Evolutionary conservation across 176 grass and related monocot genomes (phyloP), one percentile per base, ranked within the genome.

Genomic region (Cenchrus fungigraminus): DNA sequence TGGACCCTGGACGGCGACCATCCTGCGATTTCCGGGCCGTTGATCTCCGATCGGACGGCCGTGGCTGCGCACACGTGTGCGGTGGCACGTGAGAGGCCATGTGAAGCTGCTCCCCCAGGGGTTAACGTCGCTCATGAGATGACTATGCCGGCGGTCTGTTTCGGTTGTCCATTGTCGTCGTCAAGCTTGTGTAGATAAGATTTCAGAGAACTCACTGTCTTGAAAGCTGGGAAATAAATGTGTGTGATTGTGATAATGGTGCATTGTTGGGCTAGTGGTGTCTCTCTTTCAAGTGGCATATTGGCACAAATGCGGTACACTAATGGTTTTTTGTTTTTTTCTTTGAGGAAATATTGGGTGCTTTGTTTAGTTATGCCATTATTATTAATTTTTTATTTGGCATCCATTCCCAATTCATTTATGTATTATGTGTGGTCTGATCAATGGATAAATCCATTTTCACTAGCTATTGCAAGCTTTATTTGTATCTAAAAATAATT

Each of bases 1-100:
- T 59, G 68, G 58, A 58, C 82, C 76, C 63, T 8, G 6, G 55
- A 81, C 37, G 46, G 47, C 5, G 78, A 72, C 65, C 14, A 1
- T 46, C 55, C 2, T 17, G n/a, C 17, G 8, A 57, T 71, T 43
- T 10, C 64, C 4, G 6, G 6, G 40, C 65, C 78, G 71, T 32
- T 22, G 37, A 53, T 71, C 12, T 67, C 25, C 0, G 9, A 71
- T 72, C 46, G 1, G 25, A 56, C 22, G 71, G 78, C 8, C 8
- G 0, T 12, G 6, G 7, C 1, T 2, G 42, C 4, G 10, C n/a
- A 52, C 82, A 88, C 49, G 81, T 66, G 34, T 57, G 20, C 49
- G 0, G 47, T 7, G 46, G 55, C 88, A 90, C 88, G 56, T 86
- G 78, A n/a, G 34, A 45, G 72, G 72, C 83, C 88, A 90, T 47